A percentile compares a stretch with the other conserved stretches of the same genome.
These are phyloP conservation scores for Psilocybe tampanensis DNA, from an alignment of 768 basidiomycete genomes.

Conservation along the genomic window DNA sequence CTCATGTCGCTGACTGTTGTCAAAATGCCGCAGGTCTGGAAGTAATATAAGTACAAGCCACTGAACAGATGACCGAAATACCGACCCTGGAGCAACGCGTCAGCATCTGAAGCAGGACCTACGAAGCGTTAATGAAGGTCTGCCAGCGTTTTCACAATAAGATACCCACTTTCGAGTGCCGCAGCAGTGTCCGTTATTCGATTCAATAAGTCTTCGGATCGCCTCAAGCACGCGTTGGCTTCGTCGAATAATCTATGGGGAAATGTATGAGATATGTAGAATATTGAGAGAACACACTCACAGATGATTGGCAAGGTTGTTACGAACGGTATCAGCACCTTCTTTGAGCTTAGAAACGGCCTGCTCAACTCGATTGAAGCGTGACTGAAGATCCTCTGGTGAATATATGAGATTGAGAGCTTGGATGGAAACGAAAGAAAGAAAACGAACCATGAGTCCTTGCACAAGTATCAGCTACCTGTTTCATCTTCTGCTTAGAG, in stretches of 20 bases:
- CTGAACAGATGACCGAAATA: background rate
- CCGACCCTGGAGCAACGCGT: constrained; percentile 56
- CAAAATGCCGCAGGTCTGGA: constrained; percentile 65
- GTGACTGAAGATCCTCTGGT: constrained; percentile 58
- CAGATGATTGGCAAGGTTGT: constrained; percentile 40
- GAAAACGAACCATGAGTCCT: constrained; percentile 63
- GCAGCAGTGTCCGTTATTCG: constrained; percentile 53
- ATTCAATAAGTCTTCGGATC: constrained; percentile 62
- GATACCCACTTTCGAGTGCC: constrained; percentile 50
- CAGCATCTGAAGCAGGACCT: constrained; percentile 52
- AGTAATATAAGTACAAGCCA: background rate
- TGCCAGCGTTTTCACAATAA: background rate
- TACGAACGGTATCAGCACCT: constrained; percentile 62
- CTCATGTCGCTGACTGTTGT: constrained; percentile 63
- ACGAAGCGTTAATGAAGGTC: background rate
- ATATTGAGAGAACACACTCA: constrained; percentile 39
- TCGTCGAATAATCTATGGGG: constrained; percentile 56
- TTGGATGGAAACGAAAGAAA: background rate
- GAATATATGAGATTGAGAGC: background rate
- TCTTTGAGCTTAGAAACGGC: constrained; percentile 54
- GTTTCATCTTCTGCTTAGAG: constrained; percentile 74
- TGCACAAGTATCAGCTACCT: constrained; percentile 73
- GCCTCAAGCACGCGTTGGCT: constrained; percentile 53
- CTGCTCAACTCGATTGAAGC: constrained; percentile 57
- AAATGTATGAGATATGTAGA: background rate